Percentiles rank a stretch among this genome's conserved stretches.
Conservation (phyloP, 2,329 filamentous ascomycete species). For the Rhynchosporium secalis region DNA sequence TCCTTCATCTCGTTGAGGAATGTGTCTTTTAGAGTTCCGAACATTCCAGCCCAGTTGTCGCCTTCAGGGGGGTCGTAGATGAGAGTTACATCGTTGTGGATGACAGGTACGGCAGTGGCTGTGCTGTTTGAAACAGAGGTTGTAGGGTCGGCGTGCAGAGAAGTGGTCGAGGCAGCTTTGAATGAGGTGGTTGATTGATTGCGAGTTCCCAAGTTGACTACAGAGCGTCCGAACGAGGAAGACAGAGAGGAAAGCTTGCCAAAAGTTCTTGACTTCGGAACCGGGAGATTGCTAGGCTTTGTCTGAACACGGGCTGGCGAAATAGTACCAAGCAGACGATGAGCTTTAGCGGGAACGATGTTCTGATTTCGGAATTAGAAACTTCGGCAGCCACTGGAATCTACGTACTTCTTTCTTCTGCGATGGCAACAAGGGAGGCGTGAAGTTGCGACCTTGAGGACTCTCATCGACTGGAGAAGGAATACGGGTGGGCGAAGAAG, state of each 20-base stretch:
- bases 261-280: slow-evolving; percentile 33
- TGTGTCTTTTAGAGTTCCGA: not conserved
- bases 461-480: slow-evolving; percentile 14
- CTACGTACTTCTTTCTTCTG: slow-evolving; percentile 28
- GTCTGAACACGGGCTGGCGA: slow-evolving; percentile 20
- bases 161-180: not conserved
- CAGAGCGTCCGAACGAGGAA: slow-evolving; percentile 43
- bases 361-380: slow-evolving; percentile 22
- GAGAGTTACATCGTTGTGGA: not conserved
- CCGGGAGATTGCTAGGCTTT: slow-evolving; percentile 2
- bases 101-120: slow-evolving; percentile 27
- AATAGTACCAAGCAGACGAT: slow-evolving; percentile 23
- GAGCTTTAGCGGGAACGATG: slow-evolving; percentile 12
- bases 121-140: slow-evolving; percentile 20
- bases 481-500: slow-evolving; percentile 20
- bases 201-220: slow-evolving; percentile 17
- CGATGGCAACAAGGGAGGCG: slow-evolving; percentile 20
- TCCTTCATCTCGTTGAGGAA: slow-evolving; percentile 29
- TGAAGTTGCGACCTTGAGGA: slow-evolving; percentile 20
- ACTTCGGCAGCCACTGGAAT: not conserved
- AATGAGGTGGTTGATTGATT: slow-evolving; percentile 18
- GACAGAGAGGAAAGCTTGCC: slow-evolving; percentile 48
- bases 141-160: slow-evolving; percentile 15
- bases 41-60: slow-evolving; percentile 3
- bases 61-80: not conserved